Base-by-base conservation (phyloP, 345 rosid species). In the Ceriops zippeliana region DNA sequence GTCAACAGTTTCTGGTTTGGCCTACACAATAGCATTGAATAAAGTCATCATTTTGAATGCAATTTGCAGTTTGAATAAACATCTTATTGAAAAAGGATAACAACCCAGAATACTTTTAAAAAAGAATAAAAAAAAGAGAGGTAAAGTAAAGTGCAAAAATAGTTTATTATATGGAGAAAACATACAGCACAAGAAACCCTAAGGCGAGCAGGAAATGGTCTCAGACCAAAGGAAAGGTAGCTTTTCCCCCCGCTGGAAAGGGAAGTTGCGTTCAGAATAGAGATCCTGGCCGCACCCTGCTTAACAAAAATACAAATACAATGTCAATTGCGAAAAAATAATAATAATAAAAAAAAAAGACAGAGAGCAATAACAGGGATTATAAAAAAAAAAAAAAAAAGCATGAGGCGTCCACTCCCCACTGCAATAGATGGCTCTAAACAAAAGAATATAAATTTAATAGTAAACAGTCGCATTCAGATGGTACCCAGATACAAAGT, bases 1-100 rank as follows among this genome's bases (percentile, higher is more conserved):
- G 34, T 83, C 76, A 75, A 90, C 89, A 0, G 98, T 92, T 78
- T 89, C 93, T 21, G 91, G 86, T 64, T 85, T 92, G 49, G 93
- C 98, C 97, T 90, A 79, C 56, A 53, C 72, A 62, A 67, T 7
- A 54, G 10, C 38, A 59, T 24, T 67, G n/a, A 26, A 52, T 30
- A 8, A 32, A 15, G 16, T 16, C 13, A 37, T 26, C 26, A 10
- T 37, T 54, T 35, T 42, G 19, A 26, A 22, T n/a, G 21, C 11
- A 17, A 54, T 54, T 21, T 21, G 22, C 6, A 17, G 22, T 54
- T 21, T 21, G 22, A 7, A 22, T 7, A 54, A 34, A 67, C 5
- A 56, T 4, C 7, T 27, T 20, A 30, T 42, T 13, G 6, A n/a
- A 56, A 68, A n/a, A 57, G 16, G 10, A 6, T 22, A 19, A 52